A percentile compares a stretch with the other conserved stretches of the same genome.
phyloP scores from a whole-genome alignment of 371 early-diverging fungal genomes.

The Mortierella sp. region DNA sequence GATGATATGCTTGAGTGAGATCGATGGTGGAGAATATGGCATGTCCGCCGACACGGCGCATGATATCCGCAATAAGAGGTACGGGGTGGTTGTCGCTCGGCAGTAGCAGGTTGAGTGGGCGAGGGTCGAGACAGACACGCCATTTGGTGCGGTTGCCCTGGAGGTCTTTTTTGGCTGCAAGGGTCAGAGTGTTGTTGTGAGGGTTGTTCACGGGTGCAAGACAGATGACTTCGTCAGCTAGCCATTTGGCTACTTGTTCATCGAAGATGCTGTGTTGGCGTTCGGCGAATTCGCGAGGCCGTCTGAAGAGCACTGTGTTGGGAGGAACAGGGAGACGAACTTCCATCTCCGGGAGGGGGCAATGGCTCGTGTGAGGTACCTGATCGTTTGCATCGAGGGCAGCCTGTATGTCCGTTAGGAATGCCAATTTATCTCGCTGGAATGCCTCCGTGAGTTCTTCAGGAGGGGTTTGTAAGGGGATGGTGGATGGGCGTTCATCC shows the following conservation, averaged over 20 bases:
- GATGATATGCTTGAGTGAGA: slow-evolving; percentile 37
- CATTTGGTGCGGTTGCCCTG: slow-evolving; percentile 18
- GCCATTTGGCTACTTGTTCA: slow-evolving; percentile 10
- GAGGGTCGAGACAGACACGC: slow-evolving; percentile 33
- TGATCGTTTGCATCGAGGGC: slow-evolving; percentile 1
- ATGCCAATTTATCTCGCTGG: neutral
- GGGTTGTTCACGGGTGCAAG: slow-evolving; percentile 3
- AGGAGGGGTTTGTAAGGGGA: neutral
- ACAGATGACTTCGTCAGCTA: slow-evolving; percentile 3
- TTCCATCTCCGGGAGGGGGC: slow-evolving; percentile 13
- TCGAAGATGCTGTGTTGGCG: slow-evolving; percentile 3
- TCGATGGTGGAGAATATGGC: slow-evolving; percentile 33
- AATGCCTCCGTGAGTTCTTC: neutral
- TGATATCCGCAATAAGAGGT: slow-evolving; percentile 32
- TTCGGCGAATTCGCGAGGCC: slow-evolving; percentile 11
- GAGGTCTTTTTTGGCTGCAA: slow-evolving; percentile 44
- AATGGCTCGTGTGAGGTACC: neutral
- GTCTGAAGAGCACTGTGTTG: slow-evolving; percentile 2
- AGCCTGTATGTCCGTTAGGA: neutral
- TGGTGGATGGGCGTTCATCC: slow-evolving; percentile 8
- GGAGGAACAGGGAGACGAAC: slow-evolving; percentile 10
- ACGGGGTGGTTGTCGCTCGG: slow-evolving; percentile 29
- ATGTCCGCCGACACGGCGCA: slow-evolving; percentile 17
- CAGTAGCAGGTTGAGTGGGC: slow-evolving; percentile 26
- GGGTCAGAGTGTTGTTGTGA: slow-evolving; percentile 19